A percentile compares a stretch with the other conserved stretches of the same genome.
Conservation (phyloP, 2,329 filamentous ascomycete species). For the Cladosporium cucumerinum region DNA sequence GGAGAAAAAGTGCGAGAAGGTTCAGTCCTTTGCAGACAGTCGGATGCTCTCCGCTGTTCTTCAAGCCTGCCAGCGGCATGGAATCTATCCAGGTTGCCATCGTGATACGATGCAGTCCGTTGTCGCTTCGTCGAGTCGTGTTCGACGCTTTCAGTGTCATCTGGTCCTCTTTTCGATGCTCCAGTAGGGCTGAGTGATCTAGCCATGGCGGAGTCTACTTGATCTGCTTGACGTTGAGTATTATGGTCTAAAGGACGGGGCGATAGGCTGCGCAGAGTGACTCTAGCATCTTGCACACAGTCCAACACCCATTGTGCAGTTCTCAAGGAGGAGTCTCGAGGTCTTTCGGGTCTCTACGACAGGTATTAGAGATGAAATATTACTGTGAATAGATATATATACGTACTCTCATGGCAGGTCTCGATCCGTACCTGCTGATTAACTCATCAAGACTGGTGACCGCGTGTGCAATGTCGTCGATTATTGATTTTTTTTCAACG, state of each 20-base stretch:
- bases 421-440: slow-evolving; percentile 20
- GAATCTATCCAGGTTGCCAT: slow-evolving; percentile 12
- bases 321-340: slow-evolving; percentile 20
- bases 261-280: slow-evolving; percentile 20
- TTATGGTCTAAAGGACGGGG: not conserved
- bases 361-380: not conserved
- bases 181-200: slow-evolving; percentile 16
- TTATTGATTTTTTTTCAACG: slow-evolving; percentile 23
- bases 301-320: slow-evolving; percentile 29
- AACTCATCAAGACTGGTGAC: slow-evolving; percentile 25
- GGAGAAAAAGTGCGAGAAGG: slow-evolving; percentile 21
- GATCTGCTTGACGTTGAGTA: not conserved
- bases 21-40: slow-evolving; percentile 6
- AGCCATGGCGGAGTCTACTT: not conserved
- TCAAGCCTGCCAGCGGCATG: slow-evolving; percentile 13
- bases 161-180: slow-evolving; percentile 22
- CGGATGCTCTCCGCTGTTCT: slow-evolving; percentile 19
- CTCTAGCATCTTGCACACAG: slow-evolving; percentile 21
- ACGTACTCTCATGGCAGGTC: slow-evolving; percentile 16
- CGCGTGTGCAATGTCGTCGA: slow-evolving; percentile 27
- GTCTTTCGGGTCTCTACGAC: slow-evolving; percentile 20
- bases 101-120: slow-evolving; percentile 21
- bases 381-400: not conserved
- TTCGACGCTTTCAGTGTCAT: slow-evolving; percentile 22
- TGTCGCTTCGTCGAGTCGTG: slow-evolving; percentile 21